These are phyloP conservation scores for Wolfiporia cocos DNA, from an alignment of 1,284 basidiomycete genomes.

Conservation along the genomic window DNA sequence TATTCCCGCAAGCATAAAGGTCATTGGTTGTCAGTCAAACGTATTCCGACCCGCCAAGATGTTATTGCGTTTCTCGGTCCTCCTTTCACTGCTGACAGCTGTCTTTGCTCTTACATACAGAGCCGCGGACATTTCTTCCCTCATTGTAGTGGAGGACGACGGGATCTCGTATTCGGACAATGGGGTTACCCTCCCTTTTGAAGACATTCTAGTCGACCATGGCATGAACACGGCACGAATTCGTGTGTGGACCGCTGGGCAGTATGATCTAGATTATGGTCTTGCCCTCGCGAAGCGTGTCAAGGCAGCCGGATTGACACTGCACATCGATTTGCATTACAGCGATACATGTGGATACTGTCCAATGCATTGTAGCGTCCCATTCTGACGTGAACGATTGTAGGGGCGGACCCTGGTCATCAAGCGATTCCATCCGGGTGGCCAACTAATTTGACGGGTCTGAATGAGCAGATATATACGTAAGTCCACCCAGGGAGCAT, in stretches of 20 bases:
- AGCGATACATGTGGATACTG: conserved; percentile 52
- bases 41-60: neutral
- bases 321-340: conserved; percentile 55
- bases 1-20: neutral
- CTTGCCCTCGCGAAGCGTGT: conserved; percentile 52
- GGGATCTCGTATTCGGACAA: conserved; percentile 44
- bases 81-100: conserved; percentile 10
- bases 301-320: conserved; percentile 48
- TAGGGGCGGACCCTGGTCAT: conserved; percentile 60
- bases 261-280: conserved; percentile 49
- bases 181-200: conserved; percentile 37
- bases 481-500: too few species aligned
- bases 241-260: conserved; percentile 54
- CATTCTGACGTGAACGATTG: too few species aligned
- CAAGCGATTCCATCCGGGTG: conserved; percentile 55
- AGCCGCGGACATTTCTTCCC: conserved; percentile 56
- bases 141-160: conserved; percentile 45
- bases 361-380: too few species aligned
- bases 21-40: too few species aligned
- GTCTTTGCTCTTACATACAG: conserved; percentile 35
- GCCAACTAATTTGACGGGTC: conserved; percentile 42
- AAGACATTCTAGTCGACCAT: conserved; percentile 47
- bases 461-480: conserved; percentile 52
- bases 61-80: conserved; percentile 10
- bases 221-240: conserved; percentile 54